phyloP scores from a whole-genome alignment of 108 stramenopile genomes.

The Cyclostephanos invisitatus region DNA sequence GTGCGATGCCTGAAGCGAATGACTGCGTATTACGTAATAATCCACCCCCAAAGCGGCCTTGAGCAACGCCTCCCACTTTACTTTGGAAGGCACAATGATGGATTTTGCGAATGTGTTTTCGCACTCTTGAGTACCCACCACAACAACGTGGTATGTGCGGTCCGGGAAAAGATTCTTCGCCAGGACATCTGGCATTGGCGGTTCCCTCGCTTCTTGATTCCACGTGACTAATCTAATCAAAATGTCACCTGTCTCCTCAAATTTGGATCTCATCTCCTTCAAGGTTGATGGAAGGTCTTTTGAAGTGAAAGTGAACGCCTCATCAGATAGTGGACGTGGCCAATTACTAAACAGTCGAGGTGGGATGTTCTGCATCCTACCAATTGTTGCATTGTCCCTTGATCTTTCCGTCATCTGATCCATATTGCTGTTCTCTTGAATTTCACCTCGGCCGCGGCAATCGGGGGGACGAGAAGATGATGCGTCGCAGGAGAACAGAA shows the following conservation, averaged over 20 bases:
- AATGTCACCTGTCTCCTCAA: conserved; percentile 32
- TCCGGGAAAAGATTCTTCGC: conserved; percentile 34
- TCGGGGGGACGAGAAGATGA: too few species aligned
- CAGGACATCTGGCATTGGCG: conserved; percentile 42
- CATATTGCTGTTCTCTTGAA: too few species aligned
- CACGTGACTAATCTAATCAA: conserved; percentile 49
- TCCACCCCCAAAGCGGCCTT: conserved; percentile 33
- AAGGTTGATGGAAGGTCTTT: conserved; percentile 25
- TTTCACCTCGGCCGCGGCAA: too few species aligned
- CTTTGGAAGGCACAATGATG: conserved; percentile 43
- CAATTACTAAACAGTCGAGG: conserved; percentile 19
- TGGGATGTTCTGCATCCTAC: too few species aligned
- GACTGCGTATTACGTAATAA: conserved; percentile 48
- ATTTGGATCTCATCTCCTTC: conserved; percentile 28
- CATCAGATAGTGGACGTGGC: conserved; percentile 40
- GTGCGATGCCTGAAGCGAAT: conserved; percentile 61
- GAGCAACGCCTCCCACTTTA: conserved; percentile 48
- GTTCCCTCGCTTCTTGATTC: conserved; percentile 50
- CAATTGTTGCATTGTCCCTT: too few species aligned
- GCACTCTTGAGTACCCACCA: conserved; percentile 61
- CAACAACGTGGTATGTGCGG: conserved; percentile 45
- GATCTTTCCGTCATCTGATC: too few species aligned
- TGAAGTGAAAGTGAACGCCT: conserved; percentile 5
- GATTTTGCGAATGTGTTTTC: conserved; percentile 59
- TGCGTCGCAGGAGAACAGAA: too few species aligned